A percentile compares a stretch with the other conserved stretches of the same genome.
Evolutionary conservation across 768 basidiomycete species (phyloP).

Genomic region (Candolleomyces aberdarensis): DNA sequence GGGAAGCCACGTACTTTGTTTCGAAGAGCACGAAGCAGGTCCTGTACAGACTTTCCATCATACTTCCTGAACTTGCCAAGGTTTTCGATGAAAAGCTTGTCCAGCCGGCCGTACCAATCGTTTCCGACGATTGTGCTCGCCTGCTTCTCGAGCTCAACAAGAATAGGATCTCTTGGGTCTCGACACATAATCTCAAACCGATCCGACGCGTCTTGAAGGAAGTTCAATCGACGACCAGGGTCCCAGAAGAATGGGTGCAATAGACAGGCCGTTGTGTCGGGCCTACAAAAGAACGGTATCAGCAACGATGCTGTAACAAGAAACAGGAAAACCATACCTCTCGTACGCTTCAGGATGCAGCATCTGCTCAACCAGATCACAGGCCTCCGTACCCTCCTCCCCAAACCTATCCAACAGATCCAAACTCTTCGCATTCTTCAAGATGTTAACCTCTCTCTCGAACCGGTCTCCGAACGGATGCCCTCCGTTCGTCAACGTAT

Average conservation of each 20-base stretch:
- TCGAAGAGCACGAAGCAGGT: slow-evolving; percentile 86
- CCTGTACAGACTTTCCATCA: slow-evolving; percentile 86
- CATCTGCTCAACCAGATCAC: slow-evolving; percentile 77
- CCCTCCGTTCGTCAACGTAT: slow-evolving; percentile 81
- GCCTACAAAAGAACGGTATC: slow-evolving; percentile 42
- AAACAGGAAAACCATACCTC: slow-evolving; percentile 48
- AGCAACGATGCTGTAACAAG: neutral
- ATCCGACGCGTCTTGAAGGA: slow-evolving; percentile 97
- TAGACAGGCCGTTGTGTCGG: slow-evolving; percentile 83
- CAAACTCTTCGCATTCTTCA: slow-evolving; percentile 74
- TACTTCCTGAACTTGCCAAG: slow-evolving; percentile 98
- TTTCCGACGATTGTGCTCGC: slow-evolving; percentile 74
- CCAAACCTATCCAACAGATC: slow-evolving; percentile 76
- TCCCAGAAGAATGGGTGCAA: slow-evolving; percentile 98
- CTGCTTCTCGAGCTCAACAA: slow-evolving; percentile 71
- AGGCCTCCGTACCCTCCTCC: slow-evolving; percentile 92
- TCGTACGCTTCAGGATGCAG: slow-evolving; percentile 69
- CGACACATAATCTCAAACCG: slow-evolving; percentile 97
- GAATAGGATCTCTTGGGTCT: slow-evolving; percentile 77
- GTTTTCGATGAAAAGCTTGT: slow-evolving; percentile 90
- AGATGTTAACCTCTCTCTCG: slow-evolving; percentile 91
- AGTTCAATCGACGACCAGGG: slow-evolving; percentile 75
- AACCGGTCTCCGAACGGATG: slow-evolving; percentile 95
- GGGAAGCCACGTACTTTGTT: slow-evolving; percentile 71
- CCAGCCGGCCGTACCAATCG: slow-evolving; percentile 87